Evolutionary conservation across 1,284 basidiomycete species (phyloP).

Genomic region (Grifola frondosa): DNA sequence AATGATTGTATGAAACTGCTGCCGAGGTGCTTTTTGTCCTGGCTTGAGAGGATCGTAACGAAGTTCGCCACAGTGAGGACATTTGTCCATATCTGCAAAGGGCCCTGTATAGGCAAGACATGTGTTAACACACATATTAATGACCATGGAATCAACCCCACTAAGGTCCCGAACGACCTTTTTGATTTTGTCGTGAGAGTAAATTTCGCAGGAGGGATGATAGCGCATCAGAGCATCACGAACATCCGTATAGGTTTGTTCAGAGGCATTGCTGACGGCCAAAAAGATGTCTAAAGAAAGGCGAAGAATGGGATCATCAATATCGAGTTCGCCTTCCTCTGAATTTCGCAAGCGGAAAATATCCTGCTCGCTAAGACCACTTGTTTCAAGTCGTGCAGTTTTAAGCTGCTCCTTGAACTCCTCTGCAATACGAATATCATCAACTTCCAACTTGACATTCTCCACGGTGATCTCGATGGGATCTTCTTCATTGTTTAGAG

Average conservation of each 20-base stretch:
- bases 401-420: too few relatives aligned
- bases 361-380: too few relatives aligned
- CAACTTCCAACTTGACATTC: too few relatives aligned
- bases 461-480: too few relatives aligned
- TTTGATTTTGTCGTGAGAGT: slow-evolving; percentile 3
- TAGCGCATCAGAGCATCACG: slow-evolving; percentile 1
- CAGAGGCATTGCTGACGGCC: slow-evolving; percentile 5
- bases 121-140: slow-evolving; percentile 33
- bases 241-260: slow-evolving; percentile 3
- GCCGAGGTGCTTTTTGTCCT: too few relatives aligned
- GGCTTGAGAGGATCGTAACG: slow-evolving; percentile 13
- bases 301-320: slow-evolving; percentile 15
- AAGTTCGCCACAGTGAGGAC: slow-evolving; percentile 4
- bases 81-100: slow-evolving; percentile 18
- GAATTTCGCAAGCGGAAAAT: too few relatives aligned
- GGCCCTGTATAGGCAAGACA: slow-evolving; percentile 34
- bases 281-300: too few relatives aligned
- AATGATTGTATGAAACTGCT: slow-evolving; percentile 17
- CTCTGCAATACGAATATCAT: too few relatives aligned
- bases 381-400: too few relatives aligned
- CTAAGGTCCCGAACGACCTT: slow-evolving; percentile 17
- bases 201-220: neutral
- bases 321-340: too few relatives aligned
- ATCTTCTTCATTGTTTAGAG: too few relatives aligned
- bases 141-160: slow-evolving; percentile 21